Base-by-base conservation (phyloP, 2,329 filamentous ascomycete genomes). In the Stagonosporopsis tanaceti region DNA sequence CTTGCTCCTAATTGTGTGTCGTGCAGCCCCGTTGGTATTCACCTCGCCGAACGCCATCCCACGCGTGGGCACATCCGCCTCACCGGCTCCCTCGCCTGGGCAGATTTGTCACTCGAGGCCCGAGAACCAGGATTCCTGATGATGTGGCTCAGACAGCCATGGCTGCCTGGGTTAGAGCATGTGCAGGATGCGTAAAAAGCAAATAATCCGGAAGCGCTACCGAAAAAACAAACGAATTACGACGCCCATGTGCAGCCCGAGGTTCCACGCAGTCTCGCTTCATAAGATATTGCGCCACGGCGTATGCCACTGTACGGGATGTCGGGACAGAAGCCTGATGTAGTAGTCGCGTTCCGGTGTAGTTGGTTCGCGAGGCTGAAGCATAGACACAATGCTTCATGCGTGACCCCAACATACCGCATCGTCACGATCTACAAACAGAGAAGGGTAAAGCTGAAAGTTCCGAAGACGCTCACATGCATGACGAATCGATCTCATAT, bases 181-280 rank as follows among this genome's bases (percentile, higher is more conserved):
- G 44, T 22, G 34, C 32, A 46, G 47, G 54, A 45, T 32, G 54
- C 44, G 34, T 11, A 48, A 57, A 53, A 57, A 57, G 54, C 54
- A 57, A 57, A 30, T 7, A 45, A 1, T 3, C 32, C 50, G 34
- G 50, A 50, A 53, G 34, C 38, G 24, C 17, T 46, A n/a, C 54
- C 48, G 48, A 35, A 20, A 6, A 30, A 53, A 25, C 12, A 24
- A 44, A 32, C 48, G 17, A 44, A 45, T 34, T 4, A 34, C 11
- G n/a, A 24, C 17, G 28, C 34, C 27, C 35, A 37, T 28, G 14
- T 41, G 17, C 39, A 34, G 25, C 46, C 30, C 32, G 15, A 25
- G 17, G 37, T 24, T n/a, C 48, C 39, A 25, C 45, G 32, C 40
- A 27, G 34, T 35, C 39, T 48, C 17, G 27, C 25, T 50, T 25